Conservation (phyloP, 768 basidiomycete species). For the Xerocomellus amylosporus region DNA sequence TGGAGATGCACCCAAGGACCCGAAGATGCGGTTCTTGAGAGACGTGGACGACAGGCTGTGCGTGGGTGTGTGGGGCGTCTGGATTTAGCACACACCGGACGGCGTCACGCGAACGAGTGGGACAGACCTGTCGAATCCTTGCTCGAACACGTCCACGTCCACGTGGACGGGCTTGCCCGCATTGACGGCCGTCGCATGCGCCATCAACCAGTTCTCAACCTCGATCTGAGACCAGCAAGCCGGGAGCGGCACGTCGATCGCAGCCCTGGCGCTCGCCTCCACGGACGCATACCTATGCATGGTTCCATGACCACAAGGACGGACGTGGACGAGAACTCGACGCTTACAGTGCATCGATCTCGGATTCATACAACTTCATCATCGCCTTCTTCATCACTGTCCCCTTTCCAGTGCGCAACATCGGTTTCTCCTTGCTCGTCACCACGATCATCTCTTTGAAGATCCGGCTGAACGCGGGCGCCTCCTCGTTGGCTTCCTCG, state of each 20-base stretch:
- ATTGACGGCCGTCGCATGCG: slow-evolving; percentile 22
- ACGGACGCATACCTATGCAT: slow-evolving; percentile 28
- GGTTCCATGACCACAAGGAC: background rate
- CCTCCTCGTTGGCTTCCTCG: slow-evolving; percentile 41
- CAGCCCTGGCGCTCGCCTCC: slow-evolving; percentile 22
- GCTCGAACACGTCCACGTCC: slow-evolving; percentile 28
- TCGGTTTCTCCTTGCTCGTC: slow-evolving; percentile 39
- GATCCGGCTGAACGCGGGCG: slow-evolving; percentile 42
- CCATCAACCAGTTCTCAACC: slow-evolving; percentile 27
- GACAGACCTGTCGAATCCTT: slow-evolving; percentile 36
- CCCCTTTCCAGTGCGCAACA: slow-evolving; percentile 47
- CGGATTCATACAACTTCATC: slow-evolving; percentile 38
- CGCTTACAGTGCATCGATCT: slow-evolving; percentile 46
- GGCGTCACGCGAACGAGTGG: background rate
- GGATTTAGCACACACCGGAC: background rate
- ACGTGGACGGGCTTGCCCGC: slow-evolving; percentile 1
- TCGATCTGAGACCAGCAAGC: slow-evolving; percentile 19
- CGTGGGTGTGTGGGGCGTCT: too few relatives aligned
- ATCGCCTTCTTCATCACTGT: slow-evolving; percentile 43
- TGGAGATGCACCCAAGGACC: slow-evolving; percentile 25
- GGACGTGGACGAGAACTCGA: background rate
- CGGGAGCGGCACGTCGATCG: slow-evolving; percentile 24
- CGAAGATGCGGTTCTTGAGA: slow-evolving; percentile 37
- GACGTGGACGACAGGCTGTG: slow-evolving; percentile 37
- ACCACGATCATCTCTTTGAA: slow-evolving; percentile 54